These are phyloP conservation scores for Alectoria sarmentosa DNA, from an alignment of 495 filamentous ascomycete species.

Conservation along the genomic window DNA sequence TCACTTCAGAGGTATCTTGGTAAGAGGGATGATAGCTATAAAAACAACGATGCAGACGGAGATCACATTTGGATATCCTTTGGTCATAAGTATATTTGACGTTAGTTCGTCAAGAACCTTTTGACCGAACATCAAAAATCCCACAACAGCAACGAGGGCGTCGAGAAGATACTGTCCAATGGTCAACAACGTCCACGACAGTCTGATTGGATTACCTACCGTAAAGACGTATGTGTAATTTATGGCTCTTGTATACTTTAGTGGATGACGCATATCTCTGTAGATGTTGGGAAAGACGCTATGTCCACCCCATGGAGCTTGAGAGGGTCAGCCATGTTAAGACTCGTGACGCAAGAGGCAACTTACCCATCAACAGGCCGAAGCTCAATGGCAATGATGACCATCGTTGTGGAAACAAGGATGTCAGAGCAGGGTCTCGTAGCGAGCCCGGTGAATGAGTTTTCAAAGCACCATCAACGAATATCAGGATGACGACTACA, in stretches of 20 bases:
- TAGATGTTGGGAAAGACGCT: slow-evolving; percentile 96
- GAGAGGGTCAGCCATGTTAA: slow-evolving; percentile 1
- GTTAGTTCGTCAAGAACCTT: slow-evolving; percentile 81
- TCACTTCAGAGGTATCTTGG: slow-evolving; percentile 87
- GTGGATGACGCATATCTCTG: slow-evolving; percentile 91
- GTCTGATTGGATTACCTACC: slow-evolving; percentile 39
- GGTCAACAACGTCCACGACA: not conserved
- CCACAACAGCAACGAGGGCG: slow-evolving; percentile 68
- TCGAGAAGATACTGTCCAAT: slow-evolving; percentile 64
- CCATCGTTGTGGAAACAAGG: slow-evolving; percentile 77
- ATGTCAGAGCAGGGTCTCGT: slow-evolving; percentile 67
- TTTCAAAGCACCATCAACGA: slow-evolving; percentile 82
- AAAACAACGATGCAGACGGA: slow-evolving; percentile 74
- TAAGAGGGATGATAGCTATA: slow-evolving; percentile 87
- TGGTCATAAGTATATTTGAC: slow-evolving; percentile 67
- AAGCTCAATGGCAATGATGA: slow-evolving; percentile 83
- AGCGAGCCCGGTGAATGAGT: slow-evolving; percentile 74
- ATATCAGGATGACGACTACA: slow-evolving; percentile 69
- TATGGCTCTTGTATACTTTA: slow-evolving; percentile 71
- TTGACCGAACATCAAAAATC: slow-evolving; percentile 91
- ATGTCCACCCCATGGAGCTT: slow-evolving; percentile 89
- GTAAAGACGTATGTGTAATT: slow-evolving; percentile 86
- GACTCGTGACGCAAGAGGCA: not conserved
- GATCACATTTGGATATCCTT: slow-evolving; percentile 67
- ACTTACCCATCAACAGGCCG: slow-evolving; percentile 81